A percentile compares a stretch with the other conserved stretches of the same genome.
phyloP scores from a whole-genome alignment of 2,329 filamentous ascomycete species.

The Fusarium oxysporum region DNA sequence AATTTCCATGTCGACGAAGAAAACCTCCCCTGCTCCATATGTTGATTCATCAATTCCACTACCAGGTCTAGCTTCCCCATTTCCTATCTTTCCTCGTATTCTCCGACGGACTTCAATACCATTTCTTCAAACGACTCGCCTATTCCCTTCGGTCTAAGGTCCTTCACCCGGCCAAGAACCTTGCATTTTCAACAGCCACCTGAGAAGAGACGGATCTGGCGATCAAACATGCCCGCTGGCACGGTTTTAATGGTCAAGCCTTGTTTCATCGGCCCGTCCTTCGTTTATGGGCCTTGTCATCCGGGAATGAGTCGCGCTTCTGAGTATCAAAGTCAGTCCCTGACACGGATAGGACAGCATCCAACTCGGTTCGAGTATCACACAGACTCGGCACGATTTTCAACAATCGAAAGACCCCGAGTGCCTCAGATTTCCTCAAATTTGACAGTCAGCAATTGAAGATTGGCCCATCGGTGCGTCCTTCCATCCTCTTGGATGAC shows the following conservation, averaged over 20 bases:
- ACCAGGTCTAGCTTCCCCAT: neutral
- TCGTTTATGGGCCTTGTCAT: constrained; percentile 11
- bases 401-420: neutral
- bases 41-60: constrained; percentile 15
- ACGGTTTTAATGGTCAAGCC: constrained; percentile 27
- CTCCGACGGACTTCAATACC: constrained; percentile 5
- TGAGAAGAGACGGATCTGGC: constrained; percentile 29
- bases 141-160: constrained; percentile 14
- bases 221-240: constrained; percentile 30
- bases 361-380: neutral
- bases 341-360: neutral
- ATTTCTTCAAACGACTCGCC: neutral
- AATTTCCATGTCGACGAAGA: neutral
- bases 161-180: constrained; percentile 3
- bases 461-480: neutral
- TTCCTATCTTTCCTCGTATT: neutral
- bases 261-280: constrained; percentile 36
- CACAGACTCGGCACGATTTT: neutral
- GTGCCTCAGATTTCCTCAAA: neutral
- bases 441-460: neutral
- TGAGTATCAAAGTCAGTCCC: constrained; percentile 4
- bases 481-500: neutral
- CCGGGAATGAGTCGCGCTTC: constrained; percentile 9
- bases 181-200: constrained; percentile 25
- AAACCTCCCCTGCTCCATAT: neutral